Evolutionary conservation across 768 basidiomycete genomes (phyloP), one percentile per base, ranked within the genome.

Genomic region (Harrya chromipes): DNA sequence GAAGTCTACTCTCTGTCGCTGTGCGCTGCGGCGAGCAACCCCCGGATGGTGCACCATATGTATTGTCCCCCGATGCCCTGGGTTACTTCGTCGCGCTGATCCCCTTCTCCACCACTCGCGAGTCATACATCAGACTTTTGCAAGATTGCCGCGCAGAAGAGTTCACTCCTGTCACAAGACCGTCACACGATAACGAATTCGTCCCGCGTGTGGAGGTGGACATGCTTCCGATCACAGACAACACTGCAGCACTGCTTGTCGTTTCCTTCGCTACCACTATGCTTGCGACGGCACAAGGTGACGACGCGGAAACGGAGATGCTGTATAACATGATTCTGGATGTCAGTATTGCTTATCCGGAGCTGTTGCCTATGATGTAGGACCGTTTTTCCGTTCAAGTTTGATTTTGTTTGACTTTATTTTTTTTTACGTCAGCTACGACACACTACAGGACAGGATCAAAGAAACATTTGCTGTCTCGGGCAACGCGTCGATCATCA

Each of bases 11-110:
- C 12, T 67, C 72, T 26, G 77, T 87, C 34, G 85, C 86, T 29
- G 74, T 81, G 43, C 70, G 74, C 19, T 70, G 76, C 17, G 62
- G 72, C 38, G 49, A 59, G 53, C 63, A 58, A 52, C 56, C 46
- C 43, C 65, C 69, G 23, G 72, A 78, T 53, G 77, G 72, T 7
- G 65, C 70, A 47, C 65, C 70, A 24, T 67, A 76, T 7, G 68
- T 72, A n/a, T 69, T 87, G 21, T 72, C 72, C 40, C 69, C 75
- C 0, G 84, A 90, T 44, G 80, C 80, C 1, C 67, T 90, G 17
- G 87, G 86, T 10, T 91, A 90, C 66, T 88, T 92, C 69, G 66
- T 94, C 33, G 87, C 89, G 12, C 72, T 91, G 17, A 68, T 94
- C 1, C 84, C 90, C 3, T 74, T 82, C 33, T 84, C 85, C 23